Evolutionary conservation across 106 monocot species (phyloP), one percentile per base, ranked within the genome.

Genomic region (Phalaenopsis aphrodite): DNA sequence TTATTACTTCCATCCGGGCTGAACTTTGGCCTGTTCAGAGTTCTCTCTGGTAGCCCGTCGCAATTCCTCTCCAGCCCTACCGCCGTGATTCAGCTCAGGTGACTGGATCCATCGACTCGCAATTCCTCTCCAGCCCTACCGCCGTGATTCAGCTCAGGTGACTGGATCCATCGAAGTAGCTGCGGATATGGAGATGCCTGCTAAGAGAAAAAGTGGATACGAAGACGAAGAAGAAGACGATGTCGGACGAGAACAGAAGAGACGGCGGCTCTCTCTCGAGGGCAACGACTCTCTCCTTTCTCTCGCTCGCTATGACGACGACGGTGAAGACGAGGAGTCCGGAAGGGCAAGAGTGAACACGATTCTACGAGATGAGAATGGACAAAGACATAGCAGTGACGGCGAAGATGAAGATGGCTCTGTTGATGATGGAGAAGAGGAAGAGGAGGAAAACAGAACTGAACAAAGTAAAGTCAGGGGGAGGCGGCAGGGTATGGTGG

Each of bases 401-500:
- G 61, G 65, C 3, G 56, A 55, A 8, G 74, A 57, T 8, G 86
- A 49, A 49, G 77, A 42, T 17, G 86, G 79, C 19, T 77, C 81
- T 11, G 82, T 80, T 8, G 93, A 93, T 0, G 86, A 81, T 7
- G 84, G 83, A 1, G 79, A 79, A 5, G 84, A 87, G 11, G 88
- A 85, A 2, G 87, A 85, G 3, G 79, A 56, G 14, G 45, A 66
- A 14, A 12, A 14, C 5, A 19, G 39, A 39, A 73, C 0, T 3
- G 18, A 10, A 30, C 69, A 74, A 2, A 36, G 41, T 19, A n/a
- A 24, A 72, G 77, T 75, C 11, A 79, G 58, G 10, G 80, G 41
- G 74, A 84, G 66, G 82, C 76, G 86, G 82, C 82, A 79, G 73
- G 80, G 98, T 30, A 79, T 87, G 71, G 93, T 99, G 74, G 99